These are phyloP conservation scores for Nidula niveotomentosa DNA, from an alignment of 1,284 basidiomycete species.

Conservation along the genomic window DNA sequence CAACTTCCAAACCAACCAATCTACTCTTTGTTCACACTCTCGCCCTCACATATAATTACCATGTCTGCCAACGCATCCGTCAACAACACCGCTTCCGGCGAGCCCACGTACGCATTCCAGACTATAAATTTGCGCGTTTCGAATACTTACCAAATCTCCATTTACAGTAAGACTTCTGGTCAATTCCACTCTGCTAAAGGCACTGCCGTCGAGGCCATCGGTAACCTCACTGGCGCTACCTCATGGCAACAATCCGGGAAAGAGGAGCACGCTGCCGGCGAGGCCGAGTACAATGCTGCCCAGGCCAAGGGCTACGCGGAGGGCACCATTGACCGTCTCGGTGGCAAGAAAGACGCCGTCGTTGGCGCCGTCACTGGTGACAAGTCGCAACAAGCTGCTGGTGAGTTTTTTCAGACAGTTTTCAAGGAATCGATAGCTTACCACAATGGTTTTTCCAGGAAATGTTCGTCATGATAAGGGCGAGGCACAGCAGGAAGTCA, in stretches of 20 bases:
- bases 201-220: slow-evolving; percentile 51
- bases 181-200: not conserved
- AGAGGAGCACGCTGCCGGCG: slow-evolving; percentile 62
- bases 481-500: slow-evolving; percentile 45
- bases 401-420: slow-evolving; percentile 12
- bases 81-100: slow-evolving; percentile 4
- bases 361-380: slow-evolving; percentile 58
- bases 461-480: slow-evolving; percentile 59
- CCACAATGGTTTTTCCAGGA: slow-evolving; percentile 35
- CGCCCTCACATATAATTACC: too few relatives aligned
- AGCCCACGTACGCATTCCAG: slow-evolving; percentile 13
- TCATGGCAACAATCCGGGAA: slow-evolving; percentile 55
- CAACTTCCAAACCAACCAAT: too few relatives aligned
- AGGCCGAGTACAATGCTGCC: slow-evolving; percentile 59
- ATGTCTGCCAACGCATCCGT: too few relatives aligned
- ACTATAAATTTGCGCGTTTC: not conserved
- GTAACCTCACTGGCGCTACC: slow-evolving; percentile 45
- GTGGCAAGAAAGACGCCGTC: slow-evolving; percentile 69
- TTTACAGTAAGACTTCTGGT: slow-evolving; percentile 38
- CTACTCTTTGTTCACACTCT: too few relatives aligned
- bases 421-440: too few relatives aligned
- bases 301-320: slow-evolving; percentile 58
- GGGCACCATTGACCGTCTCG: slow-evolving; percentile 56
- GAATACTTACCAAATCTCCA: not conserved
- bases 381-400: slow-evolving; percentile 19